Conservation (phyloP, 139 green algal genomes). For the Coccomyxa sp. region DNA sequence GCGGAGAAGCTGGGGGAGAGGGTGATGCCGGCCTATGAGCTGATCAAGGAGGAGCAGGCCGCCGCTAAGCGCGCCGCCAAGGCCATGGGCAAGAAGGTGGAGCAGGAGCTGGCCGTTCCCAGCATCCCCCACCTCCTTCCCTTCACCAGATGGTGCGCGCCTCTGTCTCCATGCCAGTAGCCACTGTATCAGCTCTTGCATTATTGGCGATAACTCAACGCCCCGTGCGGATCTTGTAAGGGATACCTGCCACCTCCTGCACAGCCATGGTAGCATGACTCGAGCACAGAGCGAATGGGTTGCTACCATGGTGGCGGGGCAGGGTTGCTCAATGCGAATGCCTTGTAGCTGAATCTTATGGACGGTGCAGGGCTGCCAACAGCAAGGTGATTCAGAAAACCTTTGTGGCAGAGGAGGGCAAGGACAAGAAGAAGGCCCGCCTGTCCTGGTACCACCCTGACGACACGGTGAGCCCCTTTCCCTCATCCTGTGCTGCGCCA, state of each 20-base stretch:
- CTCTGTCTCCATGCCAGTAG: not conserved
- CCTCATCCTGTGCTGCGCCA: not conserved
- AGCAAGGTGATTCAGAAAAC: conserved; percentile 31
- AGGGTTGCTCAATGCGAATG: not conserved
- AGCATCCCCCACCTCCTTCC: conserved; percentile 41
- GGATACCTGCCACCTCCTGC: no score
- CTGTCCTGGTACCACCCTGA: conserved; percentile 60
- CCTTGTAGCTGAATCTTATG: no score
- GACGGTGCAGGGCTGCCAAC: conserved; percentile 26
- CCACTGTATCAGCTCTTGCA: not conserved
- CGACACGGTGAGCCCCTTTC: conserved; percentile 31
- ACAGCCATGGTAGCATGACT: no score
- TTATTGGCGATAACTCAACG: not conserved
- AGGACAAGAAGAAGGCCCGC: conserved; percentile 35
- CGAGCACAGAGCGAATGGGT: no score
- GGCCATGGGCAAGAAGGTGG: not conserved
- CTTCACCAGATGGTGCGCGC: conserved; percentile 38
- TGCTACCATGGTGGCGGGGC: not conserved
- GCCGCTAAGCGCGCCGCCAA: not conserved
- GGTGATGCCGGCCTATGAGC: conserved; percentile 18
- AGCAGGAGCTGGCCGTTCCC: conserved; percentile 12
- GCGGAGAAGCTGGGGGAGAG: conserved; percentile 37
- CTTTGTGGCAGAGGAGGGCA: conserved; percentile 35
- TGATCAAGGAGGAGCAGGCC: conserved; percentile 16
- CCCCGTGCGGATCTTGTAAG: no score